Evolutionary conservation across 495 filamentous ascomycete genomes (phyloP), one percentile per base, ranked within the genome.

Genomic region (Penicillium cataractarum): DNA sequence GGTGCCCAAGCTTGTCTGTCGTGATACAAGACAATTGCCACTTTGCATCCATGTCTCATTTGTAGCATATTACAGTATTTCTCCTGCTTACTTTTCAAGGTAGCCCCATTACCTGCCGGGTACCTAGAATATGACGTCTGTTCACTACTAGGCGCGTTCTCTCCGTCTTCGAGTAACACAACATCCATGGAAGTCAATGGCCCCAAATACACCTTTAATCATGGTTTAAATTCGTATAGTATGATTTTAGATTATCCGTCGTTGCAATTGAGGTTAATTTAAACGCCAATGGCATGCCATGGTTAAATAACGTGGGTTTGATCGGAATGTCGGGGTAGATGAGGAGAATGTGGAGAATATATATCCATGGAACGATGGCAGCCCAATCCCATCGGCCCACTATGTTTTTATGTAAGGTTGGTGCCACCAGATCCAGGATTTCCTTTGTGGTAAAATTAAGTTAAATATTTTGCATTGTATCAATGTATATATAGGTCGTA

Each of bases 1-100:
- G 42, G 19, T 46, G 42, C 42, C 42, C 42, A 46, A 46, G 42
- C n/a, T n/a, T n/a, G n/a, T n/a, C n/a, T n/a, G n/a, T n/a, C n/a
- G n/a, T 10, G 1, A 17, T 39, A 39, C 35, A 39, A 17, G 3
- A 39, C n/a, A 3, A 4, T 39, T 15, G 35, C 35, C 35, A 39
- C 35, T 39, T 39, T 35, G 2, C 13, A 35, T n/a, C n/a, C n/a
- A n/a, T n/a, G n/a, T n/a, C n/a, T n/a, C n/a, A n/a, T n/a, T n/a
- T n/a, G n/a, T n/a, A n/a, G n/a, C n/a, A n/a, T n/a, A n/a, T n/a
- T n/a, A n/a, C n/a, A n/a, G n/a, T n/a, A n/a, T n/a, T n/a, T n/a
- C n/a, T n/a, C n/a, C n/a, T n/a, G n/a, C n/a, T n/a, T n/a, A n/a
- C n/a, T n/a, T n/a, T n/a, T n/a, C n/a, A n/a, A n/a, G n/a, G n/a